Percentiles rank a stretch among this genome's conserved stretches.
These are phyloP conservation scores for Corylus heterophylla DNA, from an alignment of 306 rosid species.

Conservation along the genomic window DNA sequence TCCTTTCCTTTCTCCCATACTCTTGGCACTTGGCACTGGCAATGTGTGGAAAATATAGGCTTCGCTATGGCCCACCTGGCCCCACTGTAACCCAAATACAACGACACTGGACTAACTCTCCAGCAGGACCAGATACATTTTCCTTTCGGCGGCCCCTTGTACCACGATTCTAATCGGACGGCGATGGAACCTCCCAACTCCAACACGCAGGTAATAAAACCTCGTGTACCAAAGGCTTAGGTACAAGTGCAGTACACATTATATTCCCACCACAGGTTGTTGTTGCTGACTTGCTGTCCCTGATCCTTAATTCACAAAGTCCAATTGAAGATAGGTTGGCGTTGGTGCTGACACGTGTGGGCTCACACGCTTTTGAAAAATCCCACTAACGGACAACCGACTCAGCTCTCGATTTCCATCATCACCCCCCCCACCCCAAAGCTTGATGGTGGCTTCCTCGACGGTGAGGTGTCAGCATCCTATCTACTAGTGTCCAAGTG, in stretches of 20 bases:
- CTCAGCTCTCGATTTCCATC: not conserved
- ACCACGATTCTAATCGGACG: not conserved
- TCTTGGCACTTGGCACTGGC: not conserved
- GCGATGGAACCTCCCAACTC: not conserved
- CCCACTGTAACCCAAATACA: not conserved
- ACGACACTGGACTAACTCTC: too few relatives aligned
- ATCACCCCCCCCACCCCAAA: not conserved
- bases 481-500: slow-evolving; percentile 11
- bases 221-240: not conserved
- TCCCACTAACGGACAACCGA: slow-evolving; percentile 24
- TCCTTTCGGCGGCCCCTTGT: not conserved
- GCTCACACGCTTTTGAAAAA: slow-evolving; percentile 9
- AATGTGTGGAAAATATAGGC: not conserved
- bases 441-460: not conserved
- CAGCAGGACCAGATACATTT: too few relatives aligned
- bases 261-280: not conserved
- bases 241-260: not conserved
- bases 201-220: not conserved
- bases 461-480: slow-evolving; percentile 18
- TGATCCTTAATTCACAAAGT: not conserved
- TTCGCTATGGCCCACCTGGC: not conserved
- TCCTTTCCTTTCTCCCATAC: not conserved
- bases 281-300: not conserved
- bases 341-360: slow-evolving; percentile 8
- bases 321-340: not conserved